Base-by-base conservation (phyloP, 352 stramenopile genomes). In the Globisporangium camurandrum region DNA sequence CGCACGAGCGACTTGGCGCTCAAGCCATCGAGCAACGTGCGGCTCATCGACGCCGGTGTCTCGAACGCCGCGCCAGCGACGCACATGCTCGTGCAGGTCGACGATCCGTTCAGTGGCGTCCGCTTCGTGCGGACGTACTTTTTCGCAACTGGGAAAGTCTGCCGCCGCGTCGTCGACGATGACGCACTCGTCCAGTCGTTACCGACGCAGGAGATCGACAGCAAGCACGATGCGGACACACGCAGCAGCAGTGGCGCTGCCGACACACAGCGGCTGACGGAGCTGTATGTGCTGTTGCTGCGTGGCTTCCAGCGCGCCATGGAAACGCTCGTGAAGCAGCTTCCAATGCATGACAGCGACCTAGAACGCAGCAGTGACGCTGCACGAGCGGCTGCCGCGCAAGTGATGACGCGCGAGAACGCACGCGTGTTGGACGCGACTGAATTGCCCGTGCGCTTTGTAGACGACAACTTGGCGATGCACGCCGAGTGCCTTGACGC, bases 91-190 rank as follows among this genome's bases (percentile, higher is more conserved):
- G 62, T 88, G 1, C 66, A 86, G 38, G 72, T 65, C 10, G 79
- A 91, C 49, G 79, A 91, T 48, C 76, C 76, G 22, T 84, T 88
- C 42, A 83, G 66, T 17, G 79, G 79, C 17, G 66, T 86, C 20
- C 71, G 75, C 4, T 71, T 86, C 28, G 59, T 60, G 7, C 68
- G 76, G 16, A 86, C 76, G 14, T 88, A 88, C 46, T 88, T 91
- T 48, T 31, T 88, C 0, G 73, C 72, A 0, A 83, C 75, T 3
- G 76, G 74, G 2, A 80, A 72, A 47, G 43, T 69, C 19, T 80
- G 69, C 30, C 54, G 53, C 33, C 65, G 57, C 45, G 47, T 88
- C 14, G 61, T 87, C 6, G 74, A 88, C 39, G 61, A 81, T 39
- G 74, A 90, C n/a, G 74, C 76, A 10, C 55, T 88, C 4, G 70